phyloP scores from a whole-genome alignment of 148 eudicot species.

The Vaccinium corymbosum region DNA sequence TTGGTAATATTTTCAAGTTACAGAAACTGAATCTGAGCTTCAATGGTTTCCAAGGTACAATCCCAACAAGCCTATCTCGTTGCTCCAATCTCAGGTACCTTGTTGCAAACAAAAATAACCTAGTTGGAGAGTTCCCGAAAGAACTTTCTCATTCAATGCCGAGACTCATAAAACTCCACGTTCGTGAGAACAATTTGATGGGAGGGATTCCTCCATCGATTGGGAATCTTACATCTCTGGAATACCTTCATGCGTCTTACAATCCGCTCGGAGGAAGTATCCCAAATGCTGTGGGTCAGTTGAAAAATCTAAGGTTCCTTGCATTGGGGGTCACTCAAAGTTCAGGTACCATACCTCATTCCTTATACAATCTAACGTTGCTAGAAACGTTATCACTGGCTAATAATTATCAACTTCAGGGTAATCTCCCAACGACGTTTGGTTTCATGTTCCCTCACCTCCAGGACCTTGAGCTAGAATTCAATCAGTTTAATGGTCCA shows the following conservation, averaged over 20 bases:
- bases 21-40: background rate
- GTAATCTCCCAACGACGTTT: background rate
- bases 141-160: background rate
- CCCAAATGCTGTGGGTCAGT: background rate
- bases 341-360: background rate
- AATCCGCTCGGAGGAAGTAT: background rate
- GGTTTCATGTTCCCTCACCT: slow-evolving; percentile 3
- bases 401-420: background rate
- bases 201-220: background rate
- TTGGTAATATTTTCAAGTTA: background rate
- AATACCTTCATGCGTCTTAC: background rate
- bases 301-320: background rate
- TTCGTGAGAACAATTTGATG: background rate
- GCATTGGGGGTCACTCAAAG: background rate
- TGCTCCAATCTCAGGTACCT: background rate
- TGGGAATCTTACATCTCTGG: background rate
- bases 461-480: background rate
- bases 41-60: background rate
- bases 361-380: background rate
- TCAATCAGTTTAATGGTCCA: slow-evolving; percentile 7
- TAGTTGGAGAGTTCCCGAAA: background rate
- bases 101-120: background rate
- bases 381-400: background rate
- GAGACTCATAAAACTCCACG: background rate
- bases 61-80: background rate